Percentiles rank a stretch among this genome's conserved stretches.
These are phyloP conservation scores for Eucalyptus coolabah DNA, from an alignment of 345 rosid genomes.

Conservation along the genomic window DNA sequence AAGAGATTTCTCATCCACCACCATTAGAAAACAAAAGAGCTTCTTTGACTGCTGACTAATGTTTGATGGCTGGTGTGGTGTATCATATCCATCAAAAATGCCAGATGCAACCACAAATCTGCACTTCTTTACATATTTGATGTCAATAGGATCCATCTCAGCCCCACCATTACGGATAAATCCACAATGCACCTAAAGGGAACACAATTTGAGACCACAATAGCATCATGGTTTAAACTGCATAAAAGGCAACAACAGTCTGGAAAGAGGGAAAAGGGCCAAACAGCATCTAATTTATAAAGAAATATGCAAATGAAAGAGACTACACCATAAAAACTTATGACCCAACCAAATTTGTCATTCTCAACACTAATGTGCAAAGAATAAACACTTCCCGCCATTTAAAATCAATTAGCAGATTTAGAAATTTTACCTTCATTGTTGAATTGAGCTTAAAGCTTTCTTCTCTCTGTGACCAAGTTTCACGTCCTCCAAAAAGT, in stretches of 20 bases:
- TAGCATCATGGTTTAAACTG: background rate
- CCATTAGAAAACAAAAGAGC: constrained; percentile 92
- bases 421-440: constrained; percentile 52
- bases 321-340: background rate
- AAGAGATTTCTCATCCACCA: constrained; percentile 74
- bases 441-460: constrained; percentile 58
- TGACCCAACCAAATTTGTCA: background rate
- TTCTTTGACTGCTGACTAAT: constrained; percentile 60
- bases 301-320: background rate
- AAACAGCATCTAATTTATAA: background rate
- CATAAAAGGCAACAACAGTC: background rate
- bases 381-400: background rate
- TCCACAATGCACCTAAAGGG: constrained; percentile 75
- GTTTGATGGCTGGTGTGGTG: constrained; percentile 85
- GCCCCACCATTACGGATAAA: constrained; percentile 80
- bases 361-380: background rate
- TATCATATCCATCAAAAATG: constrained; percentile 87
- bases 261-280: background rate
- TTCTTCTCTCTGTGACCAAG: constrained; percentile 74
- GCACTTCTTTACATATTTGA: constrained; percentile 62
- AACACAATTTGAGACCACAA: background rate
- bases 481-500: constrained; percentile 82
- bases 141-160: constrained; percentile 62
- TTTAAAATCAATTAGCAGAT: background rate
- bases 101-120: constrained; percentile 90